Conservation (phyloP, 805 yeast genomes). For the Naumovozyma baii region DNA sequence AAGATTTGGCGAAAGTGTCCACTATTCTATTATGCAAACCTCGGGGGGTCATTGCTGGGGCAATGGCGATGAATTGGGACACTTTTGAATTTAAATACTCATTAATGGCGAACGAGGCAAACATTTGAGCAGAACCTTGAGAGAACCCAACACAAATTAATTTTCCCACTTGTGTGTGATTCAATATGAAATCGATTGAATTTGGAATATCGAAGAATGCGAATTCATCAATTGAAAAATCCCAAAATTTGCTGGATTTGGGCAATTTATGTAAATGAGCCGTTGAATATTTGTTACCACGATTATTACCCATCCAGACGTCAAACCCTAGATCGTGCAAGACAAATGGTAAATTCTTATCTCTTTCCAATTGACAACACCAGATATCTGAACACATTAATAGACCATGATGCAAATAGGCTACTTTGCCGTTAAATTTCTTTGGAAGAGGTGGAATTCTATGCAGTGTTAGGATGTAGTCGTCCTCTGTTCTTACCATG, state of each 20-base stretch:
- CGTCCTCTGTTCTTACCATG: slow-evolving; percentile 67
- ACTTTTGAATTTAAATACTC: slow-evolving; percentile 50
- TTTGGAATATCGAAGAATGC: slow-evolving; percentile 86
- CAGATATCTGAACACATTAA: slow-evolving; percentile 83
- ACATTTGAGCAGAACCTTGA: slow-evolving; percentile 90
- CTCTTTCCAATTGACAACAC: slow-evolving; percentile 42
- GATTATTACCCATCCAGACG: slow-evolving; percentile 88
- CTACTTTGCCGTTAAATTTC: slow-evolving; percentile 38
- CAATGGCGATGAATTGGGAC: slow-evolving; percentile 62
- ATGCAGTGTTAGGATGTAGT: slow-evolving; percentile 67
- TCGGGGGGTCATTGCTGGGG: slow-evolving; percentile 91
- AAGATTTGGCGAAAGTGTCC: slow-evolving; percentile 63
- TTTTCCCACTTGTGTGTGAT: slow-evolving; percentile 34
- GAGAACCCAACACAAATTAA: slow-evolving; percentile 79
- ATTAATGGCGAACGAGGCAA: slow-evolving; percentile 66
- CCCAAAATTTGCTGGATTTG: slow-evolving; percentile 55
- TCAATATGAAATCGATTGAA: slow-evolving; percentile 62
- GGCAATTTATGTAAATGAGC: slow-evolving; percentile 51
- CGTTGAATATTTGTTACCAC: slow-evolving; percentile 87
- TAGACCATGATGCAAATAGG: slow-evolving; percentile 85
- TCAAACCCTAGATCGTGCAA: slow-evolving; percentile 79
- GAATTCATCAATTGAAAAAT: slow-evolving; percentile 84
- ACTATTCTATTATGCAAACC: slow-evolving; percentile 70
- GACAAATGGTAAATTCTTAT: slow-evolving; percentile 59
- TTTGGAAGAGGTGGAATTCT: slow-evolving; percentile 40